Conservation (phyloP, 2,329 filamentous ascomycete genomes). For the Aspergillus novoparasiticus region DNA sequence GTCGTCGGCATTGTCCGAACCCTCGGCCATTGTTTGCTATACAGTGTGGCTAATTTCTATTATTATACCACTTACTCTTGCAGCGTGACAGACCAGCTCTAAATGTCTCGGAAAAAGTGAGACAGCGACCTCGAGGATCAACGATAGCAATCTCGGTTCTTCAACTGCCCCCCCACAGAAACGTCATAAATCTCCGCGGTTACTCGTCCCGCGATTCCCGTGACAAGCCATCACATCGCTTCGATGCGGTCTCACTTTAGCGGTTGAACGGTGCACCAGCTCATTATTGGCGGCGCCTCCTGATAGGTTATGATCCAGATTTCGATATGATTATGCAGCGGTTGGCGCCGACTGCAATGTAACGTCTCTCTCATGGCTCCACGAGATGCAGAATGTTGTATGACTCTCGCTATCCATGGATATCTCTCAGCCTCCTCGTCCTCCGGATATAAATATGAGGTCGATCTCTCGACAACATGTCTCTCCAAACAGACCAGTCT, state of each 20-base stretch:
- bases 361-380: background rate
- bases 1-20: background rate
- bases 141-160: background rate
- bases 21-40: background rate
- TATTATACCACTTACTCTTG: background rate
- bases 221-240: background rate
- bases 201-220: background rate
- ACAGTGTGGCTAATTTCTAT: background rate
- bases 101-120: background rate
- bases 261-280: conserved; percentile 1
- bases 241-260: conserved; percentile 14
- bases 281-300: background rate
- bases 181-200: background rate
- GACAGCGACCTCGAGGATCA: background rate
- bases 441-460: conserved; percentile 9
- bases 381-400: conserved; percentile 3
- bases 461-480: background rate
- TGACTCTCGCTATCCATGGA: conserved; percentile 1
- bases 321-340: background rate
- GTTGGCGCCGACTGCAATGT: background rate
- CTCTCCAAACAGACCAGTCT: background rate
- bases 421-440: background rate
- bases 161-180: background rate
- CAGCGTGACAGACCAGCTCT: background rate
- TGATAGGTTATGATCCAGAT: conserved; percentile 12